A percentile compares a stretch with the other conserved stretches of the same genome.
Conservation (phyloP, 495 filamentous ascomycete species). For the Penicillium flavigenum region DNA sequence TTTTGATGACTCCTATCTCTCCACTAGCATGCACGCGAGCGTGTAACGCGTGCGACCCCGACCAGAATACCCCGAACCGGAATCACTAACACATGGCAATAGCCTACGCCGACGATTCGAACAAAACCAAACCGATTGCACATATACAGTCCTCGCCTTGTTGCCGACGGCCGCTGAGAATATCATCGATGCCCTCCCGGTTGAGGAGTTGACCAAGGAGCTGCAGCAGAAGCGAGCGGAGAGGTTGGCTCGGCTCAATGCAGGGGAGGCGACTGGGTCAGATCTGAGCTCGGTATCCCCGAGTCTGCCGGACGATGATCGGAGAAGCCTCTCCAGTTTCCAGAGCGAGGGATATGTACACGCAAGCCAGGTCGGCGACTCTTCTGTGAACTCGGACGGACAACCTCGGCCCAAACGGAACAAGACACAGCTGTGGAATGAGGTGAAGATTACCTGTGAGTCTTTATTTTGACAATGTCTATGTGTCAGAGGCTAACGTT, state of each 20-base stretch:
- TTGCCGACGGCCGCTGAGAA: conserved; percentile 87
- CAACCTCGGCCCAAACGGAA: conserved; percentile 62
- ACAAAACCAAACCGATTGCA: conserved; percentile 98
- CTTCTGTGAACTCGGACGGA: conserved; percentile 37
- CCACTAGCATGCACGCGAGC: conserved; percentile 16
- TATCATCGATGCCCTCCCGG: conserved; percentile 82
- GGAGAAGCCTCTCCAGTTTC: conserved; percentile 69
- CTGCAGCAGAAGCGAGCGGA: conserved; percentile 91
- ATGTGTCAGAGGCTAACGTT: conserved; percentile 2
- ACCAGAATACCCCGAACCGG: neutral
- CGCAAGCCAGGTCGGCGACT: conserved; percentile 68
- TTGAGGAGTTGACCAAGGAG: conserved; percentile 85
- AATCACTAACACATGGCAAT: conserved; percentile 18
- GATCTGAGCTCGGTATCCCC: conserved; percentile 69
- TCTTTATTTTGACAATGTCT: neutral
- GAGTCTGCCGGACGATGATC: conserved; percentile 82
- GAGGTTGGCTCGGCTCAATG: conserved; percentile 57
- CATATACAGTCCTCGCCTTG: conserved; percentile 94
- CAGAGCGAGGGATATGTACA: conserved; percentile 78
- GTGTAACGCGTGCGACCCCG: conserved; percentile 19
- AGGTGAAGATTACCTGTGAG: conserved; percentile 93
- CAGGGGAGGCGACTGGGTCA: conserved; percentile 53
- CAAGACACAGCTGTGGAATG: conserved; percentile 94
- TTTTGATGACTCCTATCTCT: conserved; percentile 1
- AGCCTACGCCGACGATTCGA: conserved; percentile 94